Percentiles rank a stretch among this genome's conserved stretches.
These are phyloP conservation scores for Penicillium mononematosum DNA, from an alignment of 495 filamentous ascomycete species.

Conservation along the genomic window DNA sequence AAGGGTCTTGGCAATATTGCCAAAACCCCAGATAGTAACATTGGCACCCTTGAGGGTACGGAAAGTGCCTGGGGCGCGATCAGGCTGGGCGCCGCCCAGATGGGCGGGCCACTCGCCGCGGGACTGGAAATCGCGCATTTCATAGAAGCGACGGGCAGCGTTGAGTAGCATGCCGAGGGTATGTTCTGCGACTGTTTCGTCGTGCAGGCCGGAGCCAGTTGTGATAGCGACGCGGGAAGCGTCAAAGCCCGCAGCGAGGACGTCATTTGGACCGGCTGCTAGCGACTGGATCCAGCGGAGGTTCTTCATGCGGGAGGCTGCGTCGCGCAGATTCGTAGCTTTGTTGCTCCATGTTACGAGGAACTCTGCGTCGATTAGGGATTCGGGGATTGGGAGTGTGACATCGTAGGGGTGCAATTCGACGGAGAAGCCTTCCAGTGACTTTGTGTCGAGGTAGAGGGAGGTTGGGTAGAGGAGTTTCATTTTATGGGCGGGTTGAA, in stretches of 20 bases:
- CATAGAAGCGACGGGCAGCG: slow-evolving; percentile 51
- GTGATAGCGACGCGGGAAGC: slow-evolving; percentile 39
- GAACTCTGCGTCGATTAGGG: slow-evolving; percentile 52
- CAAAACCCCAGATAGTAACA: slow-evolving; percentile 34
- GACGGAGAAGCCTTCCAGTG: slow-evolving; percentile 52
- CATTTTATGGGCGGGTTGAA: slow-evolving; percentile 33
- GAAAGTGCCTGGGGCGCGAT: slow-evolving; percentile 49
- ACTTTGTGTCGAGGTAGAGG: slow-evolving; percentile 47
- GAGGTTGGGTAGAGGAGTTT: slow-evolving; percentile 64
- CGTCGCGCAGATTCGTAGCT: slow-evolving; percentile 51
- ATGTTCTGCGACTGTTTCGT: slow-evolving; percentile 60
- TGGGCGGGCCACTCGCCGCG: slow-evolving; percentile 54
- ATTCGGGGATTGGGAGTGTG: slow-evolving; percentile 48
- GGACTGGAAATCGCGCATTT: slow-evolving; percentile 58
- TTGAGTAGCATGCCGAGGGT: slow-evolving; percentile 52
- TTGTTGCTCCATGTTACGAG: slow-evolving; percentile 59
- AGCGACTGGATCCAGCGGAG: slow-evolving; percentile 61
- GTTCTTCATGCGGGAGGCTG: slow-evolving; percentile 46
- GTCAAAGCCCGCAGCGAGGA: slow-evolving; percentile 57
- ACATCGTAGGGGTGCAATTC: slow-evolving; percentile 55
- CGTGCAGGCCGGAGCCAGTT: slow-evolving; percentile 60
- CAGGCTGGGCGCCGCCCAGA: slow-evolving; percentile 52
- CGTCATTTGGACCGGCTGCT: slow-evolving; percentile 61
- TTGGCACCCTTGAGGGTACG: slow-evolving; percentile 52
- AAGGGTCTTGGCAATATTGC: slow-evolving; percentile 37